phyloP scores from a whole-genome alignment of 768 basidiomycete species.

The Suillus decipiens region DNA sequence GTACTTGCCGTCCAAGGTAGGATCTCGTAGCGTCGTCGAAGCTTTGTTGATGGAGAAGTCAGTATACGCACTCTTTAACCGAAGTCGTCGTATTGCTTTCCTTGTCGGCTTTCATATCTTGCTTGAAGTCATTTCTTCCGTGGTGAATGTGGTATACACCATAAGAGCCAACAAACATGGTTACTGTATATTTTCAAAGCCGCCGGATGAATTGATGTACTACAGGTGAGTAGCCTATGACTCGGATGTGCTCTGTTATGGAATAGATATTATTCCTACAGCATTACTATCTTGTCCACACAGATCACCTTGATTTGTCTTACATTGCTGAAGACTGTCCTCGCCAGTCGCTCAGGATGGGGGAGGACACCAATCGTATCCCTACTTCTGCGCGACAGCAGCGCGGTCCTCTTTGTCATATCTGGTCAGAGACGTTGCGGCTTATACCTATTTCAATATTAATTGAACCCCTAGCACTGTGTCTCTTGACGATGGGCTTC shows the following conservation, averaged over 20 bases:
- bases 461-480: not conserved
- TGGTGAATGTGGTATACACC: not conserved
- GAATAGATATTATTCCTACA: not conserved
- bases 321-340: not conserved
- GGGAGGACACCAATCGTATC: not conserved
- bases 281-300: not conserved
- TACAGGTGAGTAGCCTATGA: not conserved
- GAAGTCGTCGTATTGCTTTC: not conserved
- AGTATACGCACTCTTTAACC: not conserved
- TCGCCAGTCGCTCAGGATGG: not conserved
- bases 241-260: not conserved
- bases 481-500: not conserved
- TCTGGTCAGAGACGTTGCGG: not conserved
- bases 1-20: not conserved
- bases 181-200: not conserved
- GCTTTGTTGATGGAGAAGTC: not conserved
- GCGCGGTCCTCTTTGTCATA: not conserved
- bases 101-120: not conserved
- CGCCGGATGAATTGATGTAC: not conserved
- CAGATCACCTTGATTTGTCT: not conserved
- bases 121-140: not conserved
- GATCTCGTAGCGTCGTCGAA: not conserved
- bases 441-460: not conserved
- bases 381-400: not conserved
- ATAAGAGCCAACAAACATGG: not conserved